Evolutionary conservation across 768 basidiomycete species (phyloP), one percentile per base, ranked within the genome.

Genomic region (Clavaria fumosa): DNA sequence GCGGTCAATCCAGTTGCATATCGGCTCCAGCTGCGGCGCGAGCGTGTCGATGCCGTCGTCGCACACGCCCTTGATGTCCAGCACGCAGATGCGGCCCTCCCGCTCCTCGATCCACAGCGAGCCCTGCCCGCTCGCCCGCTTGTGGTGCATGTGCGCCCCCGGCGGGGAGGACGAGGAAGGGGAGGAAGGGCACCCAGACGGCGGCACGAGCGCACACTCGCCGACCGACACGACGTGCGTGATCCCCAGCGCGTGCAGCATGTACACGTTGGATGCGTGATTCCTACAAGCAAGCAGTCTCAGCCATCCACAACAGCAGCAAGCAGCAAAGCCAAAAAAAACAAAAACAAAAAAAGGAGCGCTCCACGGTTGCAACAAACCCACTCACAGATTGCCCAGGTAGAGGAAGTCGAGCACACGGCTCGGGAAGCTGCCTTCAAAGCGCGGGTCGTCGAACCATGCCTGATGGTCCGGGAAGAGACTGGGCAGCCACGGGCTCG

Each of bases 171-270:
- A 27, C 6, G 23, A 10, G 18, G 45, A 28, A 11, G 19, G 15
- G 4, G 31, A 22, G 24, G 41, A 15, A 23, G 32, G 32, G 40
- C 64, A 59, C 47, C 71, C 63, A 3, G 74, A 64, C 12, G 88
- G 85, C 4, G 89, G 86, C 3, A 81, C 65, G 17, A 95, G 72
- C 7, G 91, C 85, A 43, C 86, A 89, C 63, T 96, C 93, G 34
- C 93, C 93, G 2, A 96, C 89, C 6, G 85, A 90, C 20, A 97
- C 90, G 44, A 97, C 90, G 53, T 97, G 91, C 2, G 90, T 93
- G 49, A 97, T 91, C 18, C 89, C 89, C 11, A 97, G 70, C 3
- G 88, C 86, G 49, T 90, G 83, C 2, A 97, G 74, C 90, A 97
- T 95, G 50, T 84, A 85, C 37, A 77, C 89, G 56, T 97, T 97